Percentiles rank a stretch among this genome's conserved stretches.
These are phyloP conservation scores for Rehmannia glutinosa DNA, from an alignment of 257 asterid species.

Conservation along the genomic window DNA sequence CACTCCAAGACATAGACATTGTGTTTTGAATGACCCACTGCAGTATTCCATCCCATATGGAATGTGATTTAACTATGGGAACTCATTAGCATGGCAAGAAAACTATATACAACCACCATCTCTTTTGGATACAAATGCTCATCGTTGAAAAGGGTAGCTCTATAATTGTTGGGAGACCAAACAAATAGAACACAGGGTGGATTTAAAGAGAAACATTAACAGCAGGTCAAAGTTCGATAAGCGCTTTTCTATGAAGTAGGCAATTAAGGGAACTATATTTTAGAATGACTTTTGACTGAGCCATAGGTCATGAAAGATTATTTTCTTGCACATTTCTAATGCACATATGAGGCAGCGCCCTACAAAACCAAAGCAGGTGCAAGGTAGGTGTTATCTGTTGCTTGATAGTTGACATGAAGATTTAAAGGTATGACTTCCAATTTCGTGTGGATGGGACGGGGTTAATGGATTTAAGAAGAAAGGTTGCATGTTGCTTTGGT, in stretches of 20 bases:
- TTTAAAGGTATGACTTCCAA: too few species aligned
- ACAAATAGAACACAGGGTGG: background rate
- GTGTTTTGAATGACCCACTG: background rate
- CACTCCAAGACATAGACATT: background rate
- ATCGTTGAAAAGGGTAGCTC: background rate
- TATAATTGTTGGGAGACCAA: too few species aligned
- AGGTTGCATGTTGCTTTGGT: too few species aligned
- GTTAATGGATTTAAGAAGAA: too few species aligned
- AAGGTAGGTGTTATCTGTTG: too few species aligned
- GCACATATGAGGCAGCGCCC: too few species aligned
- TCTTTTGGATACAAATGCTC: background rate
- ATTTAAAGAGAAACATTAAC: background rate
- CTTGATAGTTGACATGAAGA: too few species aligned
- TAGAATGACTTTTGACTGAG: background rate
- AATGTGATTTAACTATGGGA: background rate
- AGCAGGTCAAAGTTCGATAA: background rate
- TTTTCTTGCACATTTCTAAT: background rate
- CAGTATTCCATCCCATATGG: background rate
- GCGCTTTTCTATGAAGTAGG: background rate
- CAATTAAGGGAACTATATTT: background rate
- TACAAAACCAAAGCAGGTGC: too few species aligned
- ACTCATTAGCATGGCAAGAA: background rate
- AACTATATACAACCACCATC: background rate
- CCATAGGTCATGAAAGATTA: background rate
- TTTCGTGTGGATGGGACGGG: too few species aligned